Evolutionary conservation across 257 asterid genomes (phyloP), one percentile per base, ranked within the genome.

Genomic region (Scutellaria barbata): DNA sequence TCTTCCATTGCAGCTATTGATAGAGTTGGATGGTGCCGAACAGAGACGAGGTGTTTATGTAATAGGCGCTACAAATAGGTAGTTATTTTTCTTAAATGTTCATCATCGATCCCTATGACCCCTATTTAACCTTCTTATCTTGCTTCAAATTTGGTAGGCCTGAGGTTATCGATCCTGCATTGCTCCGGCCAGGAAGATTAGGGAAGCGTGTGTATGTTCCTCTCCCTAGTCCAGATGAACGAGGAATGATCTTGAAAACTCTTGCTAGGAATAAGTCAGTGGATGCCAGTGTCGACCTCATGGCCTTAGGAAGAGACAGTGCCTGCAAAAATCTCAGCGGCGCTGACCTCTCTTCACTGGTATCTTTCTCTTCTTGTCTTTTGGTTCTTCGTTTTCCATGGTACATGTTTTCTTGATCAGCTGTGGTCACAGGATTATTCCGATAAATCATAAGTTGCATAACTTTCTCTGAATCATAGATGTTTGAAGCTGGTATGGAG

Each of bases 51-150:
- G 92, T 35, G 92, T 94, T 73, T 90, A 74, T 77, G 90, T 94
- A 43, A 88, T 91, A 71, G 96, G 98, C 57, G 97, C 98, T 63
- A 90, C 97, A 62, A 94, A 94, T 83, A 87, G 98, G 96, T 92
- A 67, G 13, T 30, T 30, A 4, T 4, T 30, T 30, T 69, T 33
- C 75, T 14, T 55, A 71, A 70, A 67, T 33, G 5, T 47, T 73
- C 56, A 16, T 42, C 11, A 6, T 17, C 17, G 14, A 52, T 35
- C 43, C 50, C 35, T 56, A 12, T 56, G 8, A 43, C 47, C 58
- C 30, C 54, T 55, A 42, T 37, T 77, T 60, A 53, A 71, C 54
- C 5, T 50, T 68, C 72, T 61, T 25, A 54, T 62, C 56, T 54
- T 76, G 17, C 37, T 60, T 41, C 71, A 40, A 63, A 51, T 37